Evolutionary conservation across 768 basidiomycete species (phyloP).

Genomic region (Trametes sanguinea): DNA sequence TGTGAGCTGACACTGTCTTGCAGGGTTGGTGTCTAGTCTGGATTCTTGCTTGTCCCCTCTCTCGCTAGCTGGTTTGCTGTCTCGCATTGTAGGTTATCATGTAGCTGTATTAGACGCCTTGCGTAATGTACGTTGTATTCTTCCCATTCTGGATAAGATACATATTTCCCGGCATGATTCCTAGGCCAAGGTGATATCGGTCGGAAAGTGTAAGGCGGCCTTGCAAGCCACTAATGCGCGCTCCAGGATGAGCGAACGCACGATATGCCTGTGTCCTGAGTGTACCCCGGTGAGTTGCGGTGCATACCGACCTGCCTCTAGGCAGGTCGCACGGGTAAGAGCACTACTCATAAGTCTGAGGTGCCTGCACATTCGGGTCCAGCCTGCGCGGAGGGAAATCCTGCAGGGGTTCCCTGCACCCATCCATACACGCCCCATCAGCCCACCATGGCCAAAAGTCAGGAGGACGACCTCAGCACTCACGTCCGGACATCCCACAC

Average conservation of each 20-base stretch:
- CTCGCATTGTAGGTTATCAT: slow-evolving; percentile 8
- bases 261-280: neutral
- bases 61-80: slow-evolving; percentile 7
- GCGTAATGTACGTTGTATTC: slow-evolving; percentile 1
- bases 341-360: slow-evolving; percentile 10
- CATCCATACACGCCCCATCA: neutral
- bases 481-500: slow-evolving; percentile 90
- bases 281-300: too few species aligned
- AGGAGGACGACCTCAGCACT: slow-evolving; percentile 31
- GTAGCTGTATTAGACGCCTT: slow-evolving; percentile 15
- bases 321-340: too few species aligned
- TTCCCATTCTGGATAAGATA: too few species aligned
- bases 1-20: neutral
- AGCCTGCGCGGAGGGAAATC: slow-evolving; percentile 45
- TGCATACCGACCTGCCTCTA: too few species aligned
- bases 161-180: too few species aligned
- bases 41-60: neutral
- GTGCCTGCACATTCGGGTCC: slow-evolving; percentile 11
- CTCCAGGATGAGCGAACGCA: too few species aligned
- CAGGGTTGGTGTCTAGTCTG: slow-evolving; percentile 14
- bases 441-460: neutral
- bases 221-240: too few species aligned
- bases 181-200: too few species aligned
- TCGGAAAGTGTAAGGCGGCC: too few species aligned
- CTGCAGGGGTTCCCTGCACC: slow-evolving; percentile 48